phyloP scores from a whole-genome alignment of 225 moss, liverwort and hornwort genomes.

The Sphagnum contortum region DNA sequence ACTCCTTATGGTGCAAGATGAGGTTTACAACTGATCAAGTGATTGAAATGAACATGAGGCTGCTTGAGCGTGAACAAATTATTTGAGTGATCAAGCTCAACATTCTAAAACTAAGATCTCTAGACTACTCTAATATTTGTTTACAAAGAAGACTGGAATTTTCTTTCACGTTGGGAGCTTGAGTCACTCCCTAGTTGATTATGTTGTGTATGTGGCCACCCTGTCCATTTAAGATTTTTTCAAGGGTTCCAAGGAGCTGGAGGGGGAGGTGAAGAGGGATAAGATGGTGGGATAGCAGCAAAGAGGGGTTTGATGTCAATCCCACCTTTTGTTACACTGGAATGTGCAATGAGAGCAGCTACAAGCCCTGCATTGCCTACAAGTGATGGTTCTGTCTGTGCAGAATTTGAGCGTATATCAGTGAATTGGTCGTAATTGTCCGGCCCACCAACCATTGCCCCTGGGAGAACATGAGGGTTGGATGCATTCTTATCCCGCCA shows the following conservation, averaged over 20 bases:
- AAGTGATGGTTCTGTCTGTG: conserved; percentile 70
- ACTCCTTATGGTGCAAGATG: no score
- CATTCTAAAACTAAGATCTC: no score
- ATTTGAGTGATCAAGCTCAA: no score
- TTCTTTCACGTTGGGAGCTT: no score
- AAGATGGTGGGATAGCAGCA: conserved; percentile 27
- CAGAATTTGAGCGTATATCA: conserved; percentile 44
- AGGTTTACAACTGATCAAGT: no score
- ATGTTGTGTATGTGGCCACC: no score
- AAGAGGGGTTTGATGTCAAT: conserved; percentile 52
- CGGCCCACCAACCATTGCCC: conserved; percentile 90
- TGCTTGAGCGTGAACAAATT: no score
- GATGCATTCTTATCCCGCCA: conserved; percentile 26
- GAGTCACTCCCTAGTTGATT: no score
- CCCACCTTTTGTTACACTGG: conserved; percentile 15
- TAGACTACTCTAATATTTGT: no score
- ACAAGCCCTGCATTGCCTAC: conserved; percentile 84
- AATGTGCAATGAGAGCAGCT: conserved; percentile 59
- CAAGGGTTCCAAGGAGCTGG: background rate
- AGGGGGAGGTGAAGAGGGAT: conserved; percentile 28
- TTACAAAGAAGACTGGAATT: no score
- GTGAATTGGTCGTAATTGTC: conserved; percentile 35
- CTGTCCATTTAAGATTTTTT: no score
- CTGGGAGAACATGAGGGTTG: conserved; percentile 44
- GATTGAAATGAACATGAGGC: no score